Percentiles rank a stretch among this genome's conserved stretches.
These are phyloP conservation scores for Fusarium zealandicum DNA, from an alignment of 2,329 filamentous ascomycete genomes.

Conservation along the genomic window DNA sequence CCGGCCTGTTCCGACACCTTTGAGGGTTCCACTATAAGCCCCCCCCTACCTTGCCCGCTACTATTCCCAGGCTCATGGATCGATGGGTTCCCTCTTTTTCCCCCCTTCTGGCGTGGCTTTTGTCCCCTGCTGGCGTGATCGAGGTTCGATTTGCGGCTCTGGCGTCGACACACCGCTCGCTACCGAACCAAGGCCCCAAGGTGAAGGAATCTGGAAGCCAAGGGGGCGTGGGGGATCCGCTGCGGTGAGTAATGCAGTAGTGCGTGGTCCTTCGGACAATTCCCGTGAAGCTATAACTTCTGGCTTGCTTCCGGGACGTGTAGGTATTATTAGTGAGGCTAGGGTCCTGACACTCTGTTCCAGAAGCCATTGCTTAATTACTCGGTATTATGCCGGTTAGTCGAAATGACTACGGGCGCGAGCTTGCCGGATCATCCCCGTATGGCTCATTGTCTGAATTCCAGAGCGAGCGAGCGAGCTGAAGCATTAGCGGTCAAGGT, in stretches of 20 bases:
- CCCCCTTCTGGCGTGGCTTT: constrained; percentile 28
- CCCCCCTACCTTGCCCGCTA: no score
- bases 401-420: background rate
- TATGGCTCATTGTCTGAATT: constrained; percentile 8
- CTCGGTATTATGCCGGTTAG: constrained; percentile 1
- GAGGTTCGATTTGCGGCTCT: constrained; percentile 26
- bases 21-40: constrained; percentile 15
- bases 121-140: constrained; percentile 30
- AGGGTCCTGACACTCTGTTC: background rate
- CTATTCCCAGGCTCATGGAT: background rate
- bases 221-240: constrained; percentile 24
- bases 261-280: constrained; percentile 30
- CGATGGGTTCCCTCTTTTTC: background rate
- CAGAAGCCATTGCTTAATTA: constrained; percentile 2
- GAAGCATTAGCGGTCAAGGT: constrained; percentile 1
- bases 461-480: background rate
- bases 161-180: constrained; percentile 21
- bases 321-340: background rate
- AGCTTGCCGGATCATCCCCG: constrained; percentile 23
- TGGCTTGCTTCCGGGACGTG: background rate
- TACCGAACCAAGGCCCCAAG: constrained; percentile 20
- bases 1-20: constrained; percentile 36
- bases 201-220: constrained; percentile 23
- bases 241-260: no score
- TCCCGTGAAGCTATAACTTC: constrained; percentile 22